These are phyloP conservation scores for Naumovozyma dairenensis DNA, from an alignment of 805 yeast genomes.

Conservation along the genomic window DNA sequence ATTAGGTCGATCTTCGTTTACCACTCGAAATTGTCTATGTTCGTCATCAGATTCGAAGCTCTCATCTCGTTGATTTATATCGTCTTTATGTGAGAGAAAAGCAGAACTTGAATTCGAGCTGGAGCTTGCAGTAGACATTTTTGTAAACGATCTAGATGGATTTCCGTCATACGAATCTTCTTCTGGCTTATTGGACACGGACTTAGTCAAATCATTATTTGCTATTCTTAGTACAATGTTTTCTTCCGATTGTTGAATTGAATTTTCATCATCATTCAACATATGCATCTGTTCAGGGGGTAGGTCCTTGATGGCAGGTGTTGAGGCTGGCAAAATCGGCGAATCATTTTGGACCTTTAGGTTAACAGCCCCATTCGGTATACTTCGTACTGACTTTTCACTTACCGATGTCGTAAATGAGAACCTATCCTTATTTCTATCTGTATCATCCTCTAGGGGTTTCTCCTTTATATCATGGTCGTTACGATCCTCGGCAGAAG, in stretches of 20 bases:
- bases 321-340: no score
- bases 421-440: slow-evolving; percentile 10
- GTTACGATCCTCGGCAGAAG: neutral
- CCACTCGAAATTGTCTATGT: slow-evolving; percentile 21
- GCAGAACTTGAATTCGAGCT: neutral
- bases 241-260: no score
- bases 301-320: no score
- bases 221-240: no score
- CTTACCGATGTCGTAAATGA: slow-evolving; percentile 14
- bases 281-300: no score
- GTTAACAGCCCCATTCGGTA: slow-evolving; percentile 12
- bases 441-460: neutral
- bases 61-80: neutral
- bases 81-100: neutral
- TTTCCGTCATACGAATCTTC: no score
- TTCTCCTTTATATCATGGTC: neutral
- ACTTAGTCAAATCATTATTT: no score
- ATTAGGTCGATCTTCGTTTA: slow-evolving; percentile 23
- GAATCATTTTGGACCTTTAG: no score
- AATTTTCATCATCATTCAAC: no score
- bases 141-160: no score
- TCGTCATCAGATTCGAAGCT: slow-evolving; percentile 3
- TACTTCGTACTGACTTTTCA: slow-evolving; percentile 12
- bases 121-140: no score
- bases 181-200: no score